These are phyloP conservation scores for Nitzschia putrida DNA, from an alignment of 108 stramenopile species.

Conservation along the genomic window DNA sequence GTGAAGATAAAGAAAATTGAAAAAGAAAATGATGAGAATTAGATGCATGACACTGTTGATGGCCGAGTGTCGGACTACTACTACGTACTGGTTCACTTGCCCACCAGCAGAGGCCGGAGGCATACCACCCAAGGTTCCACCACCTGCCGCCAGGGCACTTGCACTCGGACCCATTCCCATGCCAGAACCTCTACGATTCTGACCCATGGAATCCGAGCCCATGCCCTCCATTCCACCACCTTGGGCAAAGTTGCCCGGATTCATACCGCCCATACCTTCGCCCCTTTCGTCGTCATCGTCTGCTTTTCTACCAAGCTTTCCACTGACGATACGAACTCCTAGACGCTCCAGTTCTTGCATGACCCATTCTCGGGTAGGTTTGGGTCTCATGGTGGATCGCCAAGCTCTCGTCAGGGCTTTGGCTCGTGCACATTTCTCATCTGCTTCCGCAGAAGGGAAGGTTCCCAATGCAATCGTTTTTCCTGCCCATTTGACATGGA, in stretches of 20 bases:
- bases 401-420: constrained; percentile 81
- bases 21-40: not conserved
- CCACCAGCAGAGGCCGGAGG: constrained; percentile 10
- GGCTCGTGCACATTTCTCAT: constrained; percentile 84
- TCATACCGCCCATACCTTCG: not conserved
- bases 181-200: constrained; percentile 9
- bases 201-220: not conserved
- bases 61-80: too few species aligned
- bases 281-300: constrained; percentile 34
- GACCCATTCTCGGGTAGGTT: constrained; percentile 82
- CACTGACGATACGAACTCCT: constrained; percentile 79
- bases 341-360: constrained; percentile 80
- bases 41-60: not conserved
- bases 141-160: not conserved
- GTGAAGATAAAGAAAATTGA: not conserved
- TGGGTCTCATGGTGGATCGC: constrained; percentile 82
- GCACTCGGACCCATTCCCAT: constrained; percentile 8
- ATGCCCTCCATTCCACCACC: constrained; percentile 1
- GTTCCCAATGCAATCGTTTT: constrained; percentile 57
- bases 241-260: not conserved
- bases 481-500: constrained; percentile 36
- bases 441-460: constrained; percentile 78
- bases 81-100: constrained; percentile 19
- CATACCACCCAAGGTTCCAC: constrained; percentile 10
- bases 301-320: constrained; percentile 62